Conservation (phyloP, 202 grass and related monocot genomes). For the Sporobolus alterniflorus region DNA sequence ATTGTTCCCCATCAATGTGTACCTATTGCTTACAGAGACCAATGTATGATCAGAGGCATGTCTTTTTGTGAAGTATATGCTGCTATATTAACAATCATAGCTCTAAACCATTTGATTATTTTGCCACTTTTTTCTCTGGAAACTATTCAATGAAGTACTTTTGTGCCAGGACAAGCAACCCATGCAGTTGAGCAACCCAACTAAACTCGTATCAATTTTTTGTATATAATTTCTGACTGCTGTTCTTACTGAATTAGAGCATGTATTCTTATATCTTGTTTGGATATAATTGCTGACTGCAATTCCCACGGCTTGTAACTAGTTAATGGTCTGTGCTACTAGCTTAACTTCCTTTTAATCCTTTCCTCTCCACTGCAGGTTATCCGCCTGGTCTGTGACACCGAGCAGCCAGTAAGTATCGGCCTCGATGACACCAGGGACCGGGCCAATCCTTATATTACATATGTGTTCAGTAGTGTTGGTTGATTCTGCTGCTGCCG, state of each 20-base stretch:
- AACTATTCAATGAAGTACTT: background rate
- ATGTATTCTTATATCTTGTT: background rate
- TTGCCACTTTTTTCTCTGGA: background rate
- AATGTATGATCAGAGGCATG: background rate
- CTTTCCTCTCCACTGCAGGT: slow-evolving; percentile 35
- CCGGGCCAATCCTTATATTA: no score
- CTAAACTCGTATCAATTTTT: background rate
- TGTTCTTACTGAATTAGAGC: background rate
- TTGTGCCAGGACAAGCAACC: background rate
- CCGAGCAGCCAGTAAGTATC: slow-evolving; percentile 72
- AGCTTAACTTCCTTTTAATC: background rate
- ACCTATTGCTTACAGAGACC: background rate
- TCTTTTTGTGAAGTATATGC: slow-evolving; percentile 8
- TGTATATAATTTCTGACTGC: background rate
- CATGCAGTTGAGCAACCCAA: background rate
- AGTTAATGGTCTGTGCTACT: no score
- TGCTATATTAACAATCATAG: background rate
- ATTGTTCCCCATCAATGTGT: background rate
- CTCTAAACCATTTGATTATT: background rate
- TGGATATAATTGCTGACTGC: no score
- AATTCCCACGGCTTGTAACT: no score
- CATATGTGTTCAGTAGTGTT: background rate
- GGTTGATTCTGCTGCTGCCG: background rate
- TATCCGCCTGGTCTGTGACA: slow-evolving; percentile 79
- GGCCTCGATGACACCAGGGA: background rate